Evolutionary conservation across 805 yeast species (phyloP).

Genomic region (Saccharomycopsis guyanensis): DNA sequence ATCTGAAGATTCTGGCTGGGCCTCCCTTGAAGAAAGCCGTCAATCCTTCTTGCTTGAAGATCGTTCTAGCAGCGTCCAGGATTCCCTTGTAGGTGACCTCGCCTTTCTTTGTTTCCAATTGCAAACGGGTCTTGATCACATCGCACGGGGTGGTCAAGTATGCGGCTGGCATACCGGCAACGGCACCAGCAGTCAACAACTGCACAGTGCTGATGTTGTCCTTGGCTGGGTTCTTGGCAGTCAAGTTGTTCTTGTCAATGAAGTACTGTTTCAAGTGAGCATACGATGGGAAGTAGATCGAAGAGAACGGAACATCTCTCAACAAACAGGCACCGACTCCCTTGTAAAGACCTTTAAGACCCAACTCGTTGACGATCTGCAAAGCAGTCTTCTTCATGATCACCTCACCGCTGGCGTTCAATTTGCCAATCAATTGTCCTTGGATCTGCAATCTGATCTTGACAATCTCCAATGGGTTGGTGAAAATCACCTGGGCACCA

Average conservation of each 20-base stretch:
- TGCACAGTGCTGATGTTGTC: conserved; percentile 64
- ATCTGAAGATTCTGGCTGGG: conserved; percentile 85
- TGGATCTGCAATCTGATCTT: conserved; percentile 92
- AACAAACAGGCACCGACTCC: conserved; percentile 88
- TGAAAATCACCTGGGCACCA: conserved; percentile 91
- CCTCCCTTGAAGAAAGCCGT: conserved; percentile 94
- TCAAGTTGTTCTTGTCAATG: conserved; percentile 74
- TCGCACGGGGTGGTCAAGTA: conserved; percentile 95
- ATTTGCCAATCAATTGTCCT: conserved; percentile 53
- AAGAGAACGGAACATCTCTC: conserved; percentile 95
- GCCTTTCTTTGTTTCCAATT: conserved; percentile 68
- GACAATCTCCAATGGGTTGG: conserved; percentile 93
- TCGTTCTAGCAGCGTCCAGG: conserved; percentile 65
- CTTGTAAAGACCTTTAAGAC: conserved; percentile 78
- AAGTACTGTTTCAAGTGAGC: conserved; percentile 82
- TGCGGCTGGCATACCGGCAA: conserved; percentile 98
- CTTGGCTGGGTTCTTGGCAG: conserved; percentile 46
- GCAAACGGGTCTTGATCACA: conserved; percentile 91
- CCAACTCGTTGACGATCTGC: conserved; percentile 69
- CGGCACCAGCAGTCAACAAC: conserved; percentile 77
- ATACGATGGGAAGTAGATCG: conserved; percentile 94
- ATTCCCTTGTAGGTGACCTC: conserved; percentile 75
- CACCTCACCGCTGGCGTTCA: conserved; percentile 27
- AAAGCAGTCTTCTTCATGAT: conserved; percentile 49
- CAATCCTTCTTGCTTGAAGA: conserved; percentile 75